Evolutionary conservation across 2,329 filamentous ascomycete genomes (phyloP).

Genomic region (Aspergillus versicolor): DNA sequence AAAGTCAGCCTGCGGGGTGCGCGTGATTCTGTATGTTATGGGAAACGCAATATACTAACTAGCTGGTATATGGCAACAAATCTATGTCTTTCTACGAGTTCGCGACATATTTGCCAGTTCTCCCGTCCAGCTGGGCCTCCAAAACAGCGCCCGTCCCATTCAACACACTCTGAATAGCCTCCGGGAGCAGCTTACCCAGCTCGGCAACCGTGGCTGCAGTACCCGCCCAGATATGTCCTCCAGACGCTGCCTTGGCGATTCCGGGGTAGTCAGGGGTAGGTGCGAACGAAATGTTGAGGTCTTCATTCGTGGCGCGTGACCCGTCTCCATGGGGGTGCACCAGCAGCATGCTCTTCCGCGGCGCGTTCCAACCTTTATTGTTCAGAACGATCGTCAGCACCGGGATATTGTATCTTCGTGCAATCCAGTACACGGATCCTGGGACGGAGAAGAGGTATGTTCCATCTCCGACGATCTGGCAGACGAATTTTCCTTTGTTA

Average conservation of each 20-base stretch:
- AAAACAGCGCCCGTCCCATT: slow-evolving; percentile 60
- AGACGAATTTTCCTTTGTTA: slow-evolving; percentile 59
- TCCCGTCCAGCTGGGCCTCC: slow-evolving; percentile 60
- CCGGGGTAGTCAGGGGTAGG: slow-evolving; percentile 67
- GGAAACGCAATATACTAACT: background rate
- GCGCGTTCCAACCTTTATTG: slow-evolving; percentile 71
- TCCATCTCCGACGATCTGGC: slow-evolving; percentile 66
- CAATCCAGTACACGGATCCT: slow-evolving; percentile 68
- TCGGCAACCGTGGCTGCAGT: too few relatives aligned
- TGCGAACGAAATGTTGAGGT: slow-evolving; percentile 65
- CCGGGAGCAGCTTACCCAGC: too few relatives aligned
- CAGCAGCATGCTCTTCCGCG: slow-evolving; percentile 59
- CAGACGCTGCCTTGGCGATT: slow-evolving; percentile 65
- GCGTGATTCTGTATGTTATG: background rate
- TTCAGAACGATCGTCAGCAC: slow-evolving; percentile 67
- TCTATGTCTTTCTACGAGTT: slow-evolving; percentile 1
- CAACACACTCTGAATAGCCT: slow-evolving; percentile 34
- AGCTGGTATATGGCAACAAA: too few relatives aligned
- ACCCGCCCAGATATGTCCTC: slow-evolving; percentile 48
- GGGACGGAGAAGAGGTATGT: slow-evolving; percentile 67
- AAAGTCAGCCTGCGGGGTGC: too few relatives aligned
- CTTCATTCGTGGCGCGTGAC: slow-evolving; percentile 61
- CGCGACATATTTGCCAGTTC: slow-evolving; percentile 52
- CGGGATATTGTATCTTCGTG: slow-evolving; percentile 64
- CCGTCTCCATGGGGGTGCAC: slow-evolving; percentile 66